Evolutionary conservation across 2,329 filamentous ascomycete species (phyloP).

Genomic region (Thermomyces lanuginosus): DNA sequence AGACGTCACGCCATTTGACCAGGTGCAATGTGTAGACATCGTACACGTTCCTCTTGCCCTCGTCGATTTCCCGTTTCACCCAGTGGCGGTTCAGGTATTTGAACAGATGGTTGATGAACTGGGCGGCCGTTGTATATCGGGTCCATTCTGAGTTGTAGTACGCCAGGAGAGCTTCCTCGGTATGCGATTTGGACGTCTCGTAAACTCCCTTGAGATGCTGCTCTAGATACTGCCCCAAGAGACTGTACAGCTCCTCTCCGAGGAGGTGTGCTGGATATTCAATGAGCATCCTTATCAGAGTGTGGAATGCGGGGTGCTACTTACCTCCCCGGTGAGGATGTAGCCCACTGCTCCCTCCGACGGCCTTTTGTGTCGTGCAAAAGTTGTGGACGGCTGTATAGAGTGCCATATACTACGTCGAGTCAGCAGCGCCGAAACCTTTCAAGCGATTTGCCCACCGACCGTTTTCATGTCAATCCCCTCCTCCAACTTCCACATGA

Average conservation of each 20-base stretch:
- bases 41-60: slow-evolving; percentile 95
- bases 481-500: slow-evolving; percentile 82
- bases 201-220: slow-evolving; percentile 58
- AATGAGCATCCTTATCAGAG: slow-evolving; percentile 10
- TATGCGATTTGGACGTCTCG: slow-evolving; percentile 57
- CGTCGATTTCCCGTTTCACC: slow-evolving; percentile 97
- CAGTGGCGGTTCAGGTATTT: slow-evolving; percentile 93
- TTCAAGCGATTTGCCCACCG: slow-evolving; percentile 16
- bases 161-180: slow-evolving; percentile 72
- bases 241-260: slow-evolving; percentile 88
- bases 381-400: slow-evolving; percentile 99
- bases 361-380: slow-evolving; percentile 91
- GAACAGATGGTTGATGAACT: slow-evolving; percentile 96
- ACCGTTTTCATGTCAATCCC: slow-evolving; percentile 87
- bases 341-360: slow-evolving; percentile 39
- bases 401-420: slow-evolving; percentile 69
- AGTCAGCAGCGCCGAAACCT: slow-evolving; percentile 7
- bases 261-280: slow-evolving; percentile 62
- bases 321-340: slow-evolving; percentile 56
- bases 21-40: slow-evolving; percentile 95
- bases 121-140: slow-evolving; percentile 84
- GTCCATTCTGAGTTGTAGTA: slow-evolving; percentile 98
- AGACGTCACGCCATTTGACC: slow-evolving; percentile 84
- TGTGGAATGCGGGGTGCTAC: slow-evolving; percentile 7
- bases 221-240: slow-evolving; percentile 72